Evolutionary conservation across 2,329 filamentous ascomycete genomes (phyloP), one percentile per base, ranked within the genome.

Genomic region (Zelopaecilomyces penicillatus): DNA sequence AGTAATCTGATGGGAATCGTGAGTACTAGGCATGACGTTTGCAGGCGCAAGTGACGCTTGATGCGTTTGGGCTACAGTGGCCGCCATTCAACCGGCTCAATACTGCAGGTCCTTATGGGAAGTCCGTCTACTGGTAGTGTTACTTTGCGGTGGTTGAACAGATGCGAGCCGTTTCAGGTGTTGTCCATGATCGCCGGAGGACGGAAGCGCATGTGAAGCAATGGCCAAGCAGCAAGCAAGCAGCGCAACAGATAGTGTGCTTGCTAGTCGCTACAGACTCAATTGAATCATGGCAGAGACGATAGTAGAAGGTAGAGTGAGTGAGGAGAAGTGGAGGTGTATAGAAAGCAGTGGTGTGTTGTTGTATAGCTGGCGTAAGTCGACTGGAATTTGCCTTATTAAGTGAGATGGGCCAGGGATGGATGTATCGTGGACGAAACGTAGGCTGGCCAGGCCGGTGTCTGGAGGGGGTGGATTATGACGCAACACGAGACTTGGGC

Each of bases 61-160:
- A 33, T 46, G 47, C 37, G 39, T 32, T 36, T 51, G 42, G 33
- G 51, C 47, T 43, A 54, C 47, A 10, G 51, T 51, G 41, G 51
- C 50, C 19, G 52, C 52, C 52, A 54, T 54, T 27, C 8, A 34
- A 12, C 32, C 32, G 19, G 19, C 19, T 19, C 19, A 19, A 19
- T 19, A 19, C 19, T 19, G 19, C 19, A 19, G 19, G 19, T 19
- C 19, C 19, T 19, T 19, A 19, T 19, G 19, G 19, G 19, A 19
- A 19, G 19, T 19, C 19, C 19, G 19, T 19, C 19, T 19, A 19
- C 19, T 19, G 19, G 19, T 19, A 19, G 19, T 19, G 19, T 19
- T 19, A 19, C 19, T 19, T 19, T 19, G 19, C 19, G 19, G 19
- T 19, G 19, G 19, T 19, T 19, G 19, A 19, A 19, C 19, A 19